Evolutionary conservation across 176 grass and related monocot genomes (phyloP), one percentile per base, ranked within the genome.

Genomic region (Oropetium thomaeum): DNA sequence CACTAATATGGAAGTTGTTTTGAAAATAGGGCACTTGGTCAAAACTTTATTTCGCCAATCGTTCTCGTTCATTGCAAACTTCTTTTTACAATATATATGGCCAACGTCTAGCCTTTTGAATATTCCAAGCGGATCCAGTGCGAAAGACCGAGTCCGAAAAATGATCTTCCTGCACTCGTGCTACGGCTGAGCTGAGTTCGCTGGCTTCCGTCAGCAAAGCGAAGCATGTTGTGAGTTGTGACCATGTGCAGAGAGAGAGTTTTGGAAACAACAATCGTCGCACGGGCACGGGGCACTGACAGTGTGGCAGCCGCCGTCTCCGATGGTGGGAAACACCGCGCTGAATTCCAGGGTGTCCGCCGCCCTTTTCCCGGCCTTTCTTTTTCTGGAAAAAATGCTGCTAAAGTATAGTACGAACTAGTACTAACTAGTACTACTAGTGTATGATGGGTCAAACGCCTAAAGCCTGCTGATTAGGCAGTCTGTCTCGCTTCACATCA

Each of bases 401-500:
- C 68, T 77, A 67, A 26, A 26, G n/a, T n/a, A n/a, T 32, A 41
- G 10, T 13, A 41, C 39, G 15, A 20, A 20, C 16, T 1, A 31
- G 23, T n/a, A 53, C 4, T 5, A 17, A 8, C 16, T 1, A 45
- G 5, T 1, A 4, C 79, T 60, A 13, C 53, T 60, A 33, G n/a
- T n/a, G n/a, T n/a, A 76, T 93, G 43, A 90, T 76, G 28, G 77
- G 87, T 91, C 87, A 79, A 32, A 87, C 80, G 12, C 39, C 82
- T 75, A 84, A 71, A 86, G 78, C 41, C 79, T 80, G 28, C 31
- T 34, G 73, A 38, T 79, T 51, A 52, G 22, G 49, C 31, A 41
- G 26, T 9, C 31, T 31, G 69, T 7, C 33, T 0, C 44, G 8
- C 19, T 41, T 31, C 62, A 16, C 70, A 28, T 31, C 68, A 26